Base-by-base conservation (phyloP, 192 early-diverging fungal species). In the Entrophospora sp. region DNA sequence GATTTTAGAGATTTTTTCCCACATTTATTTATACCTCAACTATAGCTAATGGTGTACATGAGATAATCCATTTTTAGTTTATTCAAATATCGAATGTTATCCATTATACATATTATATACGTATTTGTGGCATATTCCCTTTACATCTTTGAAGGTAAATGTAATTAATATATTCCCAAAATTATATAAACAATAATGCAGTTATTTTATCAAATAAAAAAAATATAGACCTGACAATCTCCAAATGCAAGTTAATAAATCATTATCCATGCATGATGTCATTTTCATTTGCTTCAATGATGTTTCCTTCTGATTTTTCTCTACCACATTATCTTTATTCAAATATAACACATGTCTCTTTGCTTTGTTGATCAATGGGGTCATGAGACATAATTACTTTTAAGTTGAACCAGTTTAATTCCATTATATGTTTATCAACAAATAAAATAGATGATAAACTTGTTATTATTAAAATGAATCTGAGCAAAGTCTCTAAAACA, bases 211-310 rank as follows among this genome's bases (percentile, higher is more conserved):
- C 1, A 28, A 52, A 20, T 34, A 40, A 14, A 4, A n/a, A n/a
- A 6, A 10, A 5, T 30, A 51, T 38, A n/a, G 28, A 87, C 87
- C 81, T 94, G 92, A 30, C 89, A 84, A 64, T 87, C 90, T 42
- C 92, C 91, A 81, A 94, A 97, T 14, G 96, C 93, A 12, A 95
- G 96, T 70, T 99, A 99, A 77, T 99, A 99, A 30, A 99, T 92
- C 84, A 99, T 92, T 67, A 99, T 96, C 97, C 97, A 72, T 94
- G 87, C n/a, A 99, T 89, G 0, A 59, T 58, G 4, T 71, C 52
- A 64, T 99, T 95, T 45, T 84, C 74, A 75, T 99, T 99, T 13
- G 95, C 97, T 42, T 89, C 89, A 49, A 87, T 73, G 58, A 99
- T 87, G 66, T 77, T 77, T 53, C 85, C 81, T 72, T 96, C 94